Evolutionary conservation across 805 yeast genomes (phyloP).

Genomic region (Wickerhamomyces ciferrii): DNA sequence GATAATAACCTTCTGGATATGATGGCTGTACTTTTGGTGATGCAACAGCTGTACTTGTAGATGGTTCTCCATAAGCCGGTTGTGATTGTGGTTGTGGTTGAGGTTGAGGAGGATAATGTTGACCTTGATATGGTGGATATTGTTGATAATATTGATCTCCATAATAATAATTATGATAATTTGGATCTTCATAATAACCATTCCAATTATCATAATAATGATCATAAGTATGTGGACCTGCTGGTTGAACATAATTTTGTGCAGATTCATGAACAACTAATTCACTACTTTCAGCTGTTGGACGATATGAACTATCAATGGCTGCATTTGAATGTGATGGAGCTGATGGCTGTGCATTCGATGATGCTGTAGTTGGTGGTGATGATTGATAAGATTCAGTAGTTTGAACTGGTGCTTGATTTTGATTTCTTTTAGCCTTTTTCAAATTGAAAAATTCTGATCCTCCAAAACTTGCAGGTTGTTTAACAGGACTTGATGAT

Average conservation of each 20-base stretch:
- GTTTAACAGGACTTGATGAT: not conserved
- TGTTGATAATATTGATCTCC: not conserved
- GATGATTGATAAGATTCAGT: not conserved
- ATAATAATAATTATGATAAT: not conserved
- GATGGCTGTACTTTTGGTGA: too few species aligned
- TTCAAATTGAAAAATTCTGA: constrained; percentile 1
- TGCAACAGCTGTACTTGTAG: too few species aligned
- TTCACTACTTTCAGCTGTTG: not conserved
- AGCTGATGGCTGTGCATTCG: not conserved
- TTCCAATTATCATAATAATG: not conserved
- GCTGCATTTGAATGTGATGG: too few species aligned
- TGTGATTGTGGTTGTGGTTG: not conserved
- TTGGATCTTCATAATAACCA: not conserved
- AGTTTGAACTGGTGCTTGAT: not conserved
- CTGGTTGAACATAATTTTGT: not conserved
- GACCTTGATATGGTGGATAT: not conserved
- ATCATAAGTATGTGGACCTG: not conserved
- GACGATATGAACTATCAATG: too few species aligned
- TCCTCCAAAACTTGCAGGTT: not conserved
- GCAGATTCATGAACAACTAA: not conserved
- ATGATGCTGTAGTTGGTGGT: not conserved
- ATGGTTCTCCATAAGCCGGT: not conserved
- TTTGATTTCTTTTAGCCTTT: constrained; percentile 1
- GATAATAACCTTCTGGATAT: not conserved
- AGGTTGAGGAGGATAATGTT: not conserved